Evolutionary conservation across 2,329 filamentous ascomycete species (phyloP).

Genomic region (Nemania sp.): DNA sequence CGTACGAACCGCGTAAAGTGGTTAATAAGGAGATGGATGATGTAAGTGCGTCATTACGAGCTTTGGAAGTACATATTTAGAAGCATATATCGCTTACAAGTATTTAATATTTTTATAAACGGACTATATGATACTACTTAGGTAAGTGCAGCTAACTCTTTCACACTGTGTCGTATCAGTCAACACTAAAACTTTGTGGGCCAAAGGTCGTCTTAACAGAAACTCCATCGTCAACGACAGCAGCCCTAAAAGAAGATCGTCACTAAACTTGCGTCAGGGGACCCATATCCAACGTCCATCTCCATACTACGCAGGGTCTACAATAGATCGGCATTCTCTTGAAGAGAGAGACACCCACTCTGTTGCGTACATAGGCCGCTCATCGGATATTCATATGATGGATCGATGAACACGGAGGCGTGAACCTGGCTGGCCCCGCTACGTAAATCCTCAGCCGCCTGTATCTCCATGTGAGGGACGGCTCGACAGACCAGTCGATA

Average conservation of each 20-base stretch:
- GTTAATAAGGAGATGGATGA: too few species aligned
- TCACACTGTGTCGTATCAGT: conserved; percentile 1
- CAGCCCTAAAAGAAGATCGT: conserved; percentile 2
- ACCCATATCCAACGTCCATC: not conserved
- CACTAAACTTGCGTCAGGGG: conserved; percentile 9
- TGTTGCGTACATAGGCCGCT: not conserved
- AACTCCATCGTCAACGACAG: conserved; percentile 2
- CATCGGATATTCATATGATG: conserved; percentile 7
- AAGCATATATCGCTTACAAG: too few species aligned
- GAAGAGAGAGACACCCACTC: conserved; percentile 3
- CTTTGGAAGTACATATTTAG: too few species aligned
- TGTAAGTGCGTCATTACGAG: not conserved
- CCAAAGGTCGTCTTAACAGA: not conserved
- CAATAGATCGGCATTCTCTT: not conserved
- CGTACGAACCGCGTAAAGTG: not conserved
- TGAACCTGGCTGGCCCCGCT: not conserved
- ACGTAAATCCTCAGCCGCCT: not conserved
- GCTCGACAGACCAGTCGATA: not conserved
- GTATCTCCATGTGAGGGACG: not conserved
- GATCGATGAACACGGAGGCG: conserved; percentile 14
- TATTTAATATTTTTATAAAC: too few species aligned
- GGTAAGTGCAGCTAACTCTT: not conserved
- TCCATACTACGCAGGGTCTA: not conserved
- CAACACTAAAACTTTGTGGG: conserved; percentile 1
- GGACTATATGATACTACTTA: too few species aligned